A percentile compares a stretch with the other conserved stretches of the same genome.
Conservation (phyloP, 305 asterid genomes). For the Solanum hybrid region DNA sequence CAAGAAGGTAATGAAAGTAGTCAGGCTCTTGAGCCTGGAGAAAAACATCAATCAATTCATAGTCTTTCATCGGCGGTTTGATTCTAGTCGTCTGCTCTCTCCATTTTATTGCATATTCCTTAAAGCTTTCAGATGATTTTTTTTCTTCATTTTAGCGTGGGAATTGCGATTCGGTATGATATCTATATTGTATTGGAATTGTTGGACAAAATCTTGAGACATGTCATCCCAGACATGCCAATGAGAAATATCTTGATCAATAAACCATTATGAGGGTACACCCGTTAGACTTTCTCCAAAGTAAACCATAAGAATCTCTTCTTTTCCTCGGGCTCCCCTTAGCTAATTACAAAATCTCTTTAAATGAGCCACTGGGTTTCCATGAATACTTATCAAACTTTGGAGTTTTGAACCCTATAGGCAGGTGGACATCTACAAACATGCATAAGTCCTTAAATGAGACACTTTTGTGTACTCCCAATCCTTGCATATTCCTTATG, state of each 20-base stretch:
- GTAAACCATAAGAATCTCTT: neutral
- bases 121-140: neutral
- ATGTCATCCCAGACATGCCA: neutral
- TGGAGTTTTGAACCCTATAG: neutral
- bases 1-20: neutral
- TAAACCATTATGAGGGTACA: neutral
- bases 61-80: neutral
- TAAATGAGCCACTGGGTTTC: neutral
- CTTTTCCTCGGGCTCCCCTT: neutral
- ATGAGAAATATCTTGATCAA: neutral
- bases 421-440: neutral
- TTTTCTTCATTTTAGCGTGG: too few relatives aligned
- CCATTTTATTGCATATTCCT: neutral
- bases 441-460: neutral
- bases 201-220: neutral
- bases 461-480: neutral
- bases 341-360: neutral
- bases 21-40: neutral
- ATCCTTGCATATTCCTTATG: neutral
- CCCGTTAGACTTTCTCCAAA: neutral
- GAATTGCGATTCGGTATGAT: neutral
- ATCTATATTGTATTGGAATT: neutral
- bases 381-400: neutral
- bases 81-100: neutral
- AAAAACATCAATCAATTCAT: neutral